Base-by-base conservation (phyloP, 805 yeast species). In the Candida argentea region DNA sequence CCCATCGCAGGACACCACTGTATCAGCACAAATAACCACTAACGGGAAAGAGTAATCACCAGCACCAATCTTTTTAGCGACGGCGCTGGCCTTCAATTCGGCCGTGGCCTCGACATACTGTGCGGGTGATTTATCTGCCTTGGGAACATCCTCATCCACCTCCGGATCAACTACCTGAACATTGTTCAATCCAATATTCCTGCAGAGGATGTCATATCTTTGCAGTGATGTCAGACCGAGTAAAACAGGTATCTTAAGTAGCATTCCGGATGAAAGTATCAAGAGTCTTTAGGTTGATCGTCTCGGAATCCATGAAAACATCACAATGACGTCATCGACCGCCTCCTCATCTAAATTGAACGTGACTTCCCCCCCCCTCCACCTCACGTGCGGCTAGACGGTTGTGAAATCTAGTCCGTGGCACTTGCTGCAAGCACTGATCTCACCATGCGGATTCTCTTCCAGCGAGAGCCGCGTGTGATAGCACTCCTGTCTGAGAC, bases 141-240 rank as follows among this genome's bases (percentile, higher is more conserved):
- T 85, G 33, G 70, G 60, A 22, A 91, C 57, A 48, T 87, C 63
- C 48, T 89, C 98, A 29, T 73, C 79, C 44, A 85, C 89, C 6
- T 70, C 57, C 1, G 95, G 81, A 12, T 75, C 72, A 9, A 68
- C 50, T 0, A 80, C 57, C 15, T 50, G 53, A 8, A 65, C 41
- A 6, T 69, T 46, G 0, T 47, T 27, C 20, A 80, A 51, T 0
- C 77, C 77, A 48, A 80, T 49, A 39, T 78, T 73, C 5, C 43
- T 44, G 4, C 50, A 44, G 16, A 91, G 43, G n/a, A 91, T 78
- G 31, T 82, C 83, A 30, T 59, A 53, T 32, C 98, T 58, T 34
- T 95, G 64, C 2, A 93, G 89, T n/a, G n/a, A n/a, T n/a, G n/a
- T n/a, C n/a, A n/a, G n/a, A n/a, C n/a, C n/a, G n/a, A n/a, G n/a